phyloP scores from a whole-genome alignment of 208 protist genomes.

The Leishmania guyanensis region DNA sequence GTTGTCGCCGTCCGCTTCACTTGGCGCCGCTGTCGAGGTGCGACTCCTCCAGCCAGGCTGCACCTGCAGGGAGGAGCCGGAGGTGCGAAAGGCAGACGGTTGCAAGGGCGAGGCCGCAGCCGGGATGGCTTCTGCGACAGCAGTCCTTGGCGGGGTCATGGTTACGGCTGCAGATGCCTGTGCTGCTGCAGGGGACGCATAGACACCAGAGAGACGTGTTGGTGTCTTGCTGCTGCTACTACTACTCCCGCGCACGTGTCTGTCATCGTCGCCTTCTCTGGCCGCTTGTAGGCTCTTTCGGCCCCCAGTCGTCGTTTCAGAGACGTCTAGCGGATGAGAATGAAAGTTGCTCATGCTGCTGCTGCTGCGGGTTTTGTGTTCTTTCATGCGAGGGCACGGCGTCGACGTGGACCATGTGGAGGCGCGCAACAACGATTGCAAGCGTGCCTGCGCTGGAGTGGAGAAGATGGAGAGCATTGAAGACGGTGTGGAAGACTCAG shows the following conservation, averaged over 20 bases:
- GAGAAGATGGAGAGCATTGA: slow-evolving; percentile 24
- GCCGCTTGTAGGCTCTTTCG: background rate
- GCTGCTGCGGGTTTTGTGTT: background rate
- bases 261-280: background rate
- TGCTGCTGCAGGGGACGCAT: background rate
- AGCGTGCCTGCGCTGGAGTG: slow-evolving; percentile 21
- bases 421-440: slow-evolving; percentile 28
- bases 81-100: slow-evolving; percentile 22
- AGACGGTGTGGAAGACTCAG: background rate
- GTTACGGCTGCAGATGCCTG: background rate
- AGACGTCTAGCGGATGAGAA: background rate
- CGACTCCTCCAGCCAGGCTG: slow-evolving; percentile 3
- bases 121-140: background rate
- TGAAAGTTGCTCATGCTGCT: background rate
- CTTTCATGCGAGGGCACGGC: background rate
- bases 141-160: background rate
- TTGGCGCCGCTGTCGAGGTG: background rate
- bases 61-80: slow-evolving; percentile 23
- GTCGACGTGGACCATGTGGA: slow-evolving; percentile 20
- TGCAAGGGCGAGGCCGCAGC: background rate
- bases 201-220: slow-evolving; percentile 8
- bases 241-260: background rate
- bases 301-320: background rate
- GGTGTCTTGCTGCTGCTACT: slow-evolving; percentile 10
- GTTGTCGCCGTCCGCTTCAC: background rate